Percentiles rank a stretch among this genome's conserved stretches.
These are phyloP conservation scores for Poronia punctata DNA, from an alignment of 495 filamentous ascomycete genomes.

Conservation along the genomic window DNA sequence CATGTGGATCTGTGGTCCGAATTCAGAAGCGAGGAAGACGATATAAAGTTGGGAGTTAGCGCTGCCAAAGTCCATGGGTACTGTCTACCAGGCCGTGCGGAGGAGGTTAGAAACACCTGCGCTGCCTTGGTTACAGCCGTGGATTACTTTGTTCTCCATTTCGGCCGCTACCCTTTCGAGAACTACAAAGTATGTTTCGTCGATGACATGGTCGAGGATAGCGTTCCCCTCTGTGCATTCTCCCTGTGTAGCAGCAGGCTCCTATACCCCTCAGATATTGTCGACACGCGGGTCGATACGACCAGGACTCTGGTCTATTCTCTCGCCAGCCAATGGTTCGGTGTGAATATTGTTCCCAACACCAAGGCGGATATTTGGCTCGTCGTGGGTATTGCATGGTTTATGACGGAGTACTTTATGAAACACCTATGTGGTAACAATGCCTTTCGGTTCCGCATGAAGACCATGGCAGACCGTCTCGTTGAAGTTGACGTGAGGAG, in stretches of 20 bases:
- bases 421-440: constrained; percentile 86
- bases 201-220: constrained; percentile 72
- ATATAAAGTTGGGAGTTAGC: constrained; percentile 77
- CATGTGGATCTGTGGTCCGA: constrained; percentile 76
- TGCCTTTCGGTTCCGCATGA: constrained; percentile 86
- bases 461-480: constrained; percentile 72
- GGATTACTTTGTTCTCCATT: constrained; percentile 78
- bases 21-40: constrained; percentile 81
- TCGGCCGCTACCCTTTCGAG: constrained; percentile 77
- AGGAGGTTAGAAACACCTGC: constrained; percentile 79
- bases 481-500: constrained; percentile 74
- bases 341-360: constrained; percentile 78
- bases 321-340: constrained; percentile 88
- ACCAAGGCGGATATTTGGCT: constrained; percentile 80
- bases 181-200: constrained; percentile 91
- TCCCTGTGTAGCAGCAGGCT: constrained; percentile 82
- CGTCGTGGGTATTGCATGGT: constrained; percentile 85
- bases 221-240: constrained; percentile 68
- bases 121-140: constrained; percentile 51
- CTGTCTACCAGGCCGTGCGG: constrained; percentile 73
- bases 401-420: constrained; percentile 89
- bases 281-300: constrained; percentile 72
- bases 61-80: constrained; percentile 81
- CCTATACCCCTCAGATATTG: constrained; percentile 72
- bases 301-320: constrained; percentile 74